Evolutionary conservation across 352 stramenopile species (phyloP).

Genomic region (Phytophthora ohioensis): DNA sequence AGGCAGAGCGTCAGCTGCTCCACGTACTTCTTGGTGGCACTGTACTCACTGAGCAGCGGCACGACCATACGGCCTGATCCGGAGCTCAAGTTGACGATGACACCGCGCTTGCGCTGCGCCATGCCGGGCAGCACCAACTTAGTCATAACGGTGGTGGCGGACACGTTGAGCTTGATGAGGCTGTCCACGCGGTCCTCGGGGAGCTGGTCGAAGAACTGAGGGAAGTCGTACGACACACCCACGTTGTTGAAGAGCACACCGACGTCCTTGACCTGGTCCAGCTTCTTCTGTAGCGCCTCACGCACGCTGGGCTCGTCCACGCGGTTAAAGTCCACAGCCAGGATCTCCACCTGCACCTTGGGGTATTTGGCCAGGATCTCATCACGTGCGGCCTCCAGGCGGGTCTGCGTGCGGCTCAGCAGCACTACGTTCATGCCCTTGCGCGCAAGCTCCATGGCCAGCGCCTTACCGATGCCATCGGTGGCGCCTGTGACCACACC

Average conservation of each 20-base stretch:
- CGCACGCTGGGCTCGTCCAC: constrained; percentile 84
- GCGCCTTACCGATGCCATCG: constrained; percentile 93
- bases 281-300: constrained; percentile 54
- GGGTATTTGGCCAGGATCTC: constrained; percentile 96
- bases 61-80: constrained; percentile 95
- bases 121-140: constrained; percentile 94
- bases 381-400: constrained; percentile 93
- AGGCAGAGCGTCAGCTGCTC: constrained; percentile 97
- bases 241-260: constrained; percentile 99
- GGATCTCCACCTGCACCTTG: constrained; percentile 84
- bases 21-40: constrained; percentile 97
- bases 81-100: constrained; percentile 98
- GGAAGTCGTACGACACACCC: constrained; percentile 98
- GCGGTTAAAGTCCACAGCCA: constrained; percentile 96
- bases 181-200: constrained; percentile 92
- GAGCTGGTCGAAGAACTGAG: constrained; percentile 98
- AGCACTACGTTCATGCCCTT: constrained; percentile 98
- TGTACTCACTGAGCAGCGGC: constrained; percentile 97
- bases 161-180: constrained; percentile 93
- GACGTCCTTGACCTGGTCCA: constrained; percentile 91
- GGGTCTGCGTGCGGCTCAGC: constrained; percentile 97
- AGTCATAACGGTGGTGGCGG: constrained; percentile 81
- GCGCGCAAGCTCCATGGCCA: constrained; percentile 95
- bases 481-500: constrained; percentile 97
- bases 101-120: constrained; percentile 94